Evolutionary conservation across 2,329 filamentous ascomycete genomes (phyloP).

Genomic region (Diaporthe capsici): DNA sequence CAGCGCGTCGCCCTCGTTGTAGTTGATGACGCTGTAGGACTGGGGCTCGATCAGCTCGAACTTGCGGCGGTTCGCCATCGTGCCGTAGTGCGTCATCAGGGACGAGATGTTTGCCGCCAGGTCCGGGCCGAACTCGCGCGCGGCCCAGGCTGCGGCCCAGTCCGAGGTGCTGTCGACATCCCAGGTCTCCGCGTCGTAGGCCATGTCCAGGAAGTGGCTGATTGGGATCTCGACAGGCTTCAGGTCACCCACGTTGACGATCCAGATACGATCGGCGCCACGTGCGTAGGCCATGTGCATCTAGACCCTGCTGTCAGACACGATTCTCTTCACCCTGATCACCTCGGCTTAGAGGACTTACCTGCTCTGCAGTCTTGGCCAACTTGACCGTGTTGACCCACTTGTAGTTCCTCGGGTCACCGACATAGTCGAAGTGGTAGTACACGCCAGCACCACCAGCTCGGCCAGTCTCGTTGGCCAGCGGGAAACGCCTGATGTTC

Average conservation of each 20-base stretch:
- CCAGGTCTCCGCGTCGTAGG: conserved; percentile 73
- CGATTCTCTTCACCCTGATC: neutral
- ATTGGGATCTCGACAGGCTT: conserved; percentile 76
- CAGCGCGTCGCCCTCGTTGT: conserved; percentile 73
- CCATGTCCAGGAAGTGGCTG: conserved; percentile 77
- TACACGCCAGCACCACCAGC: conserved; percentile 76
- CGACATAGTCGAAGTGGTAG: conserved; percentile 71
- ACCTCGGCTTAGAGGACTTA: neutral
- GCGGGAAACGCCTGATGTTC: conserved; percentile 73
- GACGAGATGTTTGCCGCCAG: conserved; percentile 63
- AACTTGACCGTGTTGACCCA: conserved; percentile 77
- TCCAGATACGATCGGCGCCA: conserved; percentile 73
- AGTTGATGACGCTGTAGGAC: conserved; percentile 74
- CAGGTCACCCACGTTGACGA: conserved; percentile 77
- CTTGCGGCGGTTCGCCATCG: conserved; percentile 70
- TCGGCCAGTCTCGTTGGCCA: conserved; percentile 70
- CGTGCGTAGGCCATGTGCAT: conserved; percentile 72
- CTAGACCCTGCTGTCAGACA: conserved; percentile 51
- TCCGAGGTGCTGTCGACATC: conserved; percentile 66
- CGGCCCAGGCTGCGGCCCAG: conserved; percentile 68
- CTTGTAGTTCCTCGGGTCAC: conserved; percentile 63
- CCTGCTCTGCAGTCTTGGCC: conserved; percentile 69
- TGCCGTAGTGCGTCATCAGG: conserved; percentile 69
- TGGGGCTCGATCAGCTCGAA: conserved; percentile 72
- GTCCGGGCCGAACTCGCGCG: conserved; percentile 67